These are phyloP conservation scores for Vitis rupestris DNA, from an alignment of 164 flowering plant genomes.

Conservation along the genomic window DNA sequence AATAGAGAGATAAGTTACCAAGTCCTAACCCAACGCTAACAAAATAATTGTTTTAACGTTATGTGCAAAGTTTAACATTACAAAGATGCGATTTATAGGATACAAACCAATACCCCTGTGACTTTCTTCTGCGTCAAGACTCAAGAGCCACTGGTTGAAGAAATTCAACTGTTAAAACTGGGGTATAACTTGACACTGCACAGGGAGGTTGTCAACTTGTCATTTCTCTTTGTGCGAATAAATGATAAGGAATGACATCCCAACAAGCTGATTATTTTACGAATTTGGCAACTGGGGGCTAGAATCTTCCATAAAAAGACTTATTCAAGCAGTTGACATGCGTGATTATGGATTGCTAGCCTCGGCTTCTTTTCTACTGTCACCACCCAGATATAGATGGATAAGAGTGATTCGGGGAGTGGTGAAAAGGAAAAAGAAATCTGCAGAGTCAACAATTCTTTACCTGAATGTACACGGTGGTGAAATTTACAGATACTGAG, in stretches of 20 bases:
- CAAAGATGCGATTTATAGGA: neutral
- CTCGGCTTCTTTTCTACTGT: conserved; percentile 2
- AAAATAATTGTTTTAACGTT: neutral
- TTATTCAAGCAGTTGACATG: neutral
- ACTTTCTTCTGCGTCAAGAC: neutral
- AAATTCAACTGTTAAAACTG: neutral
- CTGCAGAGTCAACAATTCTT: conserved; percentile 14
- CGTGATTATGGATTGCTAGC: neutral
- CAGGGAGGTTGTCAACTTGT: neutral
- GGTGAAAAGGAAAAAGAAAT: conserved; percentile 6
- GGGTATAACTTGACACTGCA: neutral
- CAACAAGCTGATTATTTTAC: conserved; percentile 1
- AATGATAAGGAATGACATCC: neutral
- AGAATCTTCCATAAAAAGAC: conserved; percentile 2
- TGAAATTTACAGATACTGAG: conserved; percentile 14
- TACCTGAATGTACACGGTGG: conserved; percentile 31
- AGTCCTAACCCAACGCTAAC: neutral
- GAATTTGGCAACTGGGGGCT: neutral
- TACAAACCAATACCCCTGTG: neutral
- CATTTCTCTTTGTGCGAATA: neutral
- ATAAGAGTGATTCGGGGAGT: no score
- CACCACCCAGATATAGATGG: no score
- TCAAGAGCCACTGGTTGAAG: neutral
- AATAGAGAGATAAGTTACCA: no score
- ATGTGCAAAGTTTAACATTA: neutral